Percentiles rank a stretch among this genome's conserved stretches.
phyloP scores from a whole-genome alignment of 352 stramenopile species.

The Globisporangium megalacanthum region DNA sequence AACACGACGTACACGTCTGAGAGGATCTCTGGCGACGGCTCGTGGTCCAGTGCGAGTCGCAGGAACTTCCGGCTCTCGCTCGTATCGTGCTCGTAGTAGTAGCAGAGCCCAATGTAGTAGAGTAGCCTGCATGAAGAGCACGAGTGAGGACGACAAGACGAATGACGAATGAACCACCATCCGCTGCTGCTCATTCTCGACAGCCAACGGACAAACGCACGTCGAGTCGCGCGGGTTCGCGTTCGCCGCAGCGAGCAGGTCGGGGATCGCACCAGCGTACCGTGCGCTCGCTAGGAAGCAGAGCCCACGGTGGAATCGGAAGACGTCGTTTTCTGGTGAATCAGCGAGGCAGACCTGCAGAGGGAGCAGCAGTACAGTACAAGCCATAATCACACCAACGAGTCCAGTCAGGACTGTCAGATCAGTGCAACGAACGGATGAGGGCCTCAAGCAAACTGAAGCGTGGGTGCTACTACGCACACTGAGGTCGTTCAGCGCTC shows the following conservation, averaged over 20 bases:
- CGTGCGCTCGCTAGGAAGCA: constrained; percentile 51
- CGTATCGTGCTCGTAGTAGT: constrained; percentile 45
- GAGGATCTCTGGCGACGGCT: constrained; percentile 25
- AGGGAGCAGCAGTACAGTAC: neutral
- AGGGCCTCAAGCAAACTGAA: too few relatives aligned
- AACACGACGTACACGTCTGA: constrained; percentile 46
- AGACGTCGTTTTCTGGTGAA: constrained; percentile 44
- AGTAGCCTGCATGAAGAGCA: constrained; percentile 25
- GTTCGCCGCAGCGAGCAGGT: constrained; percentile 43
- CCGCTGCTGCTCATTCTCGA: too few relatives aligned
- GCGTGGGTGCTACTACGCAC: constrained; percentile 16
- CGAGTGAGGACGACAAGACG: too few relatives aligned
- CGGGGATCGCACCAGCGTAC: constrained; percentile 41
- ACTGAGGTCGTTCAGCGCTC: constrained; percentile 47
- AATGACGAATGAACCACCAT: too few relatives aligned
- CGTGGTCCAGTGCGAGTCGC: constrained; percentile 25
- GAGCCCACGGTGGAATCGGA: constrained; percentile 57
- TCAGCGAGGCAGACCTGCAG: constrained; percentile 34
- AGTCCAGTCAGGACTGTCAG: too few relatives aligned
- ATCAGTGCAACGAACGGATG: too few relatives aligned
- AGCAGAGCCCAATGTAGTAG: constrained; percentile 62
- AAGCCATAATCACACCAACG: neutral
- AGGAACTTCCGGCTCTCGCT: constrained; percentile 48
- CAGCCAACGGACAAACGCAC: neutral
- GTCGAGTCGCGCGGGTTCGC: constrained; percentile 25